Conservation (phyloP, 345 rosid genomes). For the rapeseed (Brassica napus) region DNA sequence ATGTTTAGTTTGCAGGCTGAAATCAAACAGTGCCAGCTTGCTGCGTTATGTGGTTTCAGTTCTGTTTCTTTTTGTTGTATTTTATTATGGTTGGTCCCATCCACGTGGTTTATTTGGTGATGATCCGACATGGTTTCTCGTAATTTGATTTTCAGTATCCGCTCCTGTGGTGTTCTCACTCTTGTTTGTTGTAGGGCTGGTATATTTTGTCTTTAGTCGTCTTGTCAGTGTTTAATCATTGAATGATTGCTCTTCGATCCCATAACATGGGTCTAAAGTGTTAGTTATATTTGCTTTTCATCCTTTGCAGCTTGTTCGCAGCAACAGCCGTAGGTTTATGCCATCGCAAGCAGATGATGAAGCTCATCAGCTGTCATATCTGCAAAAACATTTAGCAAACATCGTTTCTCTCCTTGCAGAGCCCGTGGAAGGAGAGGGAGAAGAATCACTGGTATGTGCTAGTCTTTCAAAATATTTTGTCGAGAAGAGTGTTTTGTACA, state of each 20-base stretch:
- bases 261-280: background rate
- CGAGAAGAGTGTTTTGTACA: background rate
- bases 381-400: constrained; percentile 90
- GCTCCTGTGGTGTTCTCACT: background rate
- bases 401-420: constrained; percentile 89
- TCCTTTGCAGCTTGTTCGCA: constrained; percentile 84
- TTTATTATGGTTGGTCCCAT: background rate
- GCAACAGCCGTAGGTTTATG: constrained; percentile 93
- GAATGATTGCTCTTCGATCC: background rate
- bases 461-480: constrained; percentile 6
- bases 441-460: constrained; percentile 78
- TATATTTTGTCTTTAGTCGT: background rate
- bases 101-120: constrained; percentile 1
- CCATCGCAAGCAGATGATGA: constrained; percentile 98
- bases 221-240: constrained; percentile 14
- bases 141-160: background rate
- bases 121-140: background rate
- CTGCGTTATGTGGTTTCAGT: background rate
- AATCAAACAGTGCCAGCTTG: background rate
- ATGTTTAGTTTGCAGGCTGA: background rate
- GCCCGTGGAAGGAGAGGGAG: constrained; percentile 83
- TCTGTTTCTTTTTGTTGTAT: background rate
- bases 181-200: constrained; percentile 8
- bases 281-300: background rate
- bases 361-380: constrained; percentile 94